Conservation (phyloP, 495 filamentous ascomycete genomes). For the Xylaria curta region DNA sequence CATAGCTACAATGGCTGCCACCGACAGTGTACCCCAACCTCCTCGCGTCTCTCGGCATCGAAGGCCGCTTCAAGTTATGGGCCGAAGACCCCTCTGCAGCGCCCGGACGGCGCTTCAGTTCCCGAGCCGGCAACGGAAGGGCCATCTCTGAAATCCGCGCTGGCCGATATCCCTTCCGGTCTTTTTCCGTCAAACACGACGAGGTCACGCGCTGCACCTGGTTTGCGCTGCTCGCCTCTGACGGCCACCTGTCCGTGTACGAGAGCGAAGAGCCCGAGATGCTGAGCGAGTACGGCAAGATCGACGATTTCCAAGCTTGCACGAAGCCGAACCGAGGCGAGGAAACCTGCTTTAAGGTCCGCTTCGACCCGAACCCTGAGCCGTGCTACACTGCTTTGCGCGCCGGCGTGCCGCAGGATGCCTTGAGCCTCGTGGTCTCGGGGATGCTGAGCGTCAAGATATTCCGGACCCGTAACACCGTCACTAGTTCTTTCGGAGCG, state of each 20-base stretch:
- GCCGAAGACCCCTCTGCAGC: conserved; percentile 80
- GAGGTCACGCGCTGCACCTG: conserved; percentile 71
- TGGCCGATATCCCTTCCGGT: conserved; percentile 59
- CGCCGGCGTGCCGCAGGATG: conserved; percentile 76
- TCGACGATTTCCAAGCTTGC: conserved; percentile 73
- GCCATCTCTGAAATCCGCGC: conserved; percentile 55
- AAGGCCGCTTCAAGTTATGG: conserved; percentile 89
- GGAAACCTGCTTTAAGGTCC: conserved; percentile 83
- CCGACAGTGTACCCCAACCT: conserved; percentile 64
- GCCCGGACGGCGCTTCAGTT: conserved; percentile 78
- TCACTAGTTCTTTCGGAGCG: conserved; percentile 58
- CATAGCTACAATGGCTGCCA: conserved; percentile 78
- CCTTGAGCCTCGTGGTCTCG: conserved; percentile 79
- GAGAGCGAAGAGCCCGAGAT: conserved; percentile 89
- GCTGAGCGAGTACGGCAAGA: conserved; percentile 72
- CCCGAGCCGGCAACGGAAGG: conserved; percentile 40
- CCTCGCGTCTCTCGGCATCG: conserved; percentile 73
- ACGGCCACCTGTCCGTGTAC: conserved; percentile 78
- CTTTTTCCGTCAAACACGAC: conserved; percentile 80
- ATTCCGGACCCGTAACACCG: conserved; percentile 72
- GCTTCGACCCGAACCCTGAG: conserved; percentile 82
- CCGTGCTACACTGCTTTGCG: conserved; percentile 76
- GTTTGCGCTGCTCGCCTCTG: conserved; percentile 80
- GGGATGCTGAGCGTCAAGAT: conserved; percentile 81
- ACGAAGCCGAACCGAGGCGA: conserved; percentile 68